Evolutionary conservation across 805 yeast genomes (phyloP), one percentile per base, ranked within the genome.

Genomic region (Saturnispora besseyi): DNA sequence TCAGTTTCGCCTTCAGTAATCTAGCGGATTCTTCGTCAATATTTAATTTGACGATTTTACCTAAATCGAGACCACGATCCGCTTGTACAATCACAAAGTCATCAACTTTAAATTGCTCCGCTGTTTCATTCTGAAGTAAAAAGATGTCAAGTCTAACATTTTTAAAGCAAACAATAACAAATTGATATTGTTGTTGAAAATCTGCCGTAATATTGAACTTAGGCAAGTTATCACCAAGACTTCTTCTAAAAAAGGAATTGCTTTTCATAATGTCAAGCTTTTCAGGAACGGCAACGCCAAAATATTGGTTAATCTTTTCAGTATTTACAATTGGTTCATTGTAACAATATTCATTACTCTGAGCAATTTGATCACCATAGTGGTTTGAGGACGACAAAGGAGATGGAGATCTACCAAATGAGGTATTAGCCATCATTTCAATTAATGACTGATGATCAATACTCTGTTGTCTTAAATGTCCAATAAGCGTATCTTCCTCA

Each of bases 31-130:
- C 85, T 34, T 76, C 66, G 4, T 81, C 68, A 28, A 86, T 75
- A 57, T 78, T 74, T 57, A 80, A 66, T 51, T 75, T 73, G 34
- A 77, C 76, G 42, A 86, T 76, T 59, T 76, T 75, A 34, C 95
- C 95, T 52, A 86, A 71, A 64, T 86, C 95, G 34, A 79, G 68
- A 34, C 95, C 95, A 32, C 95, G 70, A 60, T 86, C 95, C 1
- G 93, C 95, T 60, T 86, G 91, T 15, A 85, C 95, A 59, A 85
- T 78, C 13, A 87, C 91, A 59, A 84, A 71, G 60, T 84, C 89
- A 22, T 85, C 85, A 5, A 71, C 64, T 45, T 69, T 66, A 41
- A 80, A 63, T 31, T 55, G 58, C 28, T 64, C 57, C 22, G 53
- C 42, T 29, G 50, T 37, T 31, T 59, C 55, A 29, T 51, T 56